Evolutionary conservation across 805 yeast species (phyloP), one percentile per base, ranked within the genome.

Genomic region (Clavispora carvajalis): DNA sequence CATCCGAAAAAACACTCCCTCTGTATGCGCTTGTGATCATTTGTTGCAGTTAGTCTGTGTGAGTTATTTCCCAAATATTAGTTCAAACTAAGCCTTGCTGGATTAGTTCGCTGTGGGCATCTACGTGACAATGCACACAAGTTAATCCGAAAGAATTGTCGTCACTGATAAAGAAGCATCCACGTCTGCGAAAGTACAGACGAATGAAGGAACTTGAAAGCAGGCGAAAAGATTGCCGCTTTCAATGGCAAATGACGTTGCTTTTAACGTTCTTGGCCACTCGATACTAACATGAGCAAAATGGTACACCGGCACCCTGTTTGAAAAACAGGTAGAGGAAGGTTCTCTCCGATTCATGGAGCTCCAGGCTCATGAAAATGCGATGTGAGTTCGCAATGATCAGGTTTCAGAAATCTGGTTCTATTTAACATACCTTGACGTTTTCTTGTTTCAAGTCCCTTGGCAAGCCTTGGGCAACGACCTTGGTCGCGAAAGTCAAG

Each of bases 391-490:
- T 28, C 12, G n/a, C 31, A 28, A 28, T 8, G 16, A 13, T 19
- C 31, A 28, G 31, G 16, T 28, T 28, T 28, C 31, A 18, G 11
- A 11, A 36, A 28, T 28, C 31, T 28, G 31, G 19, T 12, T 12
- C 9, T 28, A 15, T 9, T 47, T 39, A 70, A 83, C 91, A 80
- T 82, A 85, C 93, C 82, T 80, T 85, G 59, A 87, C 80, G 60
- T 88, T 83, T 53, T 79, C 84, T 62, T 80, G 83, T 63, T 82
- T 82, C 64, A 89, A 82, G 70, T 89, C 96, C 62, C 75, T 79
- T 65, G 96, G 76, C 67, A 86, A 73, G 57, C 86, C 86, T 58
- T 86, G 80, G 43, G 89, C 93, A 57, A 85, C 80, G 43, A 88
- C 95, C 63, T 85, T 90, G 47, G 84, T 80, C 43, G 95, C 85